Conservation (phyloP, 306 rosid genomes). For the Dalbergia cultrata region DNA sequence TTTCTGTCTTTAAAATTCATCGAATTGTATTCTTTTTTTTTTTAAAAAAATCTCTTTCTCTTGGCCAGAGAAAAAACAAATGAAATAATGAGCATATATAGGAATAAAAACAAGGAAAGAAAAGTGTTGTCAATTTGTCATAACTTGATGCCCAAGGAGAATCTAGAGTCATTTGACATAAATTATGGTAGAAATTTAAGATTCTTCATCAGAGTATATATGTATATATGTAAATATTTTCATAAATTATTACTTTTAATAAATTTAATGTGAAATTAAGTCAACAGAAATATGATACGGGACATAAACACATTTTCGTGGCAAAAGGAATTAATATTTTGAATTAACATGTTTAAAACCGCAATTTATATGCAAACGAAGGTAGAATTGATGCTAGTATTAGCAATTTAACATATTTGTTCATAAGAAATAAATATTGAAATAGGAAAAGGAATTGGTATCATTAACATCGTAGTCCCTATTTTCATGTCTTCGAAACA, state of each 20-base stretch:
- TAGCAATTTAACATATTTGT: background rate
- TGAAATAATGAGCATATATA: background rate
- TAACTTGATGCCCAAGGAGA: conserved; percentile 26
- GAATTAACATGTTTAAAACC: background rate
- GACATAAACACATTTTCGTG: background rate
- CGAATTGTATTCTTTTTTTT: no score
- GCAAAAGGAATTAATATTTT: background rate
- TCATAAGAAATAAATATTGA: background rate
- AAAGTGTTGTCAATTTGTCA: conserved; percentile 1
- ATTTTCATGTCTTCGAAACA: no score
- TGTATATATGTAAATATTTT: background rate
- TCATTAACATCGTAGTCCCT: background rate
- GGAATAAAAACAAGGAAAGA: background rate
- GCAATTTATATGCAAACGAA: background rate
- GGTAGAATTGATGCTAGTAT: background rate
- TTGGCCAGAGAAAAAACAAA: no score
- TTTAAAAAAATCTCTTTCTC: no score
- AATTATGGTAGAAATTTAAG: background rate
- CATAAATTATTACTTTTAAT: background rate
- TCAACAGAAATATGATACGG: background rate
- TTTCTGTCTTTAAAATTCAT: no score
- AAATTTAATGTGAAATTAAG: background rate
- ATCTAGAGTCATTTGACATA: conserved; percentile 11
- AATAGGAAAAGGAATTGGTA: background rate
- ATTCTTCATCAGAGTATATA: background rate